phyloP scores from a whole-genome alignment of 2,329 filamentous ascomycete species.

The Verticillium longisporum region DNA sequence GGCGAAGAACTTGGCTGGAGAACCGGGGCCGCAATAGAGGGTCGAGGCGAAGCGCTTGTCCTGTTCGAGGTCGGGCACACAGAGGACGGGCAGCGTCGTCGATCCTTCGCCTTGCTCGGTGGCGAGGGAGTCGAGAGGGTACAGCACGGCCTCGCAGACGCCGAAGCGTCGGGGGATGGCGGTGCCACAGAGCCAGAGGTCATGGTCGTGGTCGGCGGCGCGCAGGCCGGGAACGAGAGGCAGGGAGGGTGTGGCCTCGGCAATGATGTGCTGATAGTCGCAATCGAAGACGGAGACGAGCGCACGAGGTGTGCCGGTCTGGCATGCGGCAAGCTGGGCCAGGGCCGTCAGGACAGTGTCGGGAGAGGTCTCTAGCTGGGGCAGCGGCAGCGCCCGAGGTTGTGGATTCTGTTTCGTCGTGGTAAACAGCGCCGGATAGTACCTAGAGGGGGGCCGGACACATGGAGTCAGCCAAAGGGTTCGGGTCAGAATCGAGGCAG shows the following conservation, averaged over 20 bases:
- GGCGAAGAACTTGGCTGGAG: conserved; percentile 28
- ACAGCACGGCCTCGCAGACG: conserved; percentile 21
- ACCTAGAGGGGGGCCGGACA: conserved; percentile 2
- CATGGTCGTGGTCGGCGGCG: conserved; percentile 11
- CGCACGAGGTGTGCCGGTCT: conserved; percentile 28
- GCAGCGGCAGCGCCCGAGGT: conserved; percentile 13
- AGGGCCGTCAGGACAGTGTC: conserved; percentile 39
- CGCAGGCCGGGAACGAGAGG: conserved; percentile 22
- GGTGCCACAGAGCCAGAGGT: conserved; percentile 19
- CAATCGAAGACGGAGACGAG: conserved; percentile 46
- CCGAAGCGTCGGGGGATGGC: conserved; percentile 20
- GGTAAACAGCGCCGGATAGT: conserved; percentile 9
- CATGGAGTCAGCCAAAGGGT: neutral
- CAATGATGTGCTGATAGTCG: conserved; percentile 39
- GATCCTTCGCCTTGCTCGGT: neutral
- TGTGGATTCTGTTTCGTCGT: conserved; percentile 14
- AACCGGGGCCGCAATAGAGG: conserved; percentile 17
- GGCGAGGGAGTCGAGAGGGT: neutral
- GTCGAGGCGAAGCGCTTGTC: conserved; percentile 22
- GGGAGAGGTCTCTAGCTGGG: conserved; percentile 17
- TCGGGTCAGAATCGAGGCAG: too few species aligned
- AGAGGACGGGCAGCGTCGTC: conserved; percentile 21
- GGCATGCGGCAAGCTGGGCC: conserved; percentile 39
- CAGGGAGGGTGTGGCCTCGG: conserved; percentile 38
- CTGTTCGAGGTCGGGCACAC: conserved; percentile 24